Percentiles rank a stretch among this genome's conserved stretches.
Conservation (phyloP, 2,329 filamentous ascomycete genomes). For the Botryosphaeria dothidea region DNA sequence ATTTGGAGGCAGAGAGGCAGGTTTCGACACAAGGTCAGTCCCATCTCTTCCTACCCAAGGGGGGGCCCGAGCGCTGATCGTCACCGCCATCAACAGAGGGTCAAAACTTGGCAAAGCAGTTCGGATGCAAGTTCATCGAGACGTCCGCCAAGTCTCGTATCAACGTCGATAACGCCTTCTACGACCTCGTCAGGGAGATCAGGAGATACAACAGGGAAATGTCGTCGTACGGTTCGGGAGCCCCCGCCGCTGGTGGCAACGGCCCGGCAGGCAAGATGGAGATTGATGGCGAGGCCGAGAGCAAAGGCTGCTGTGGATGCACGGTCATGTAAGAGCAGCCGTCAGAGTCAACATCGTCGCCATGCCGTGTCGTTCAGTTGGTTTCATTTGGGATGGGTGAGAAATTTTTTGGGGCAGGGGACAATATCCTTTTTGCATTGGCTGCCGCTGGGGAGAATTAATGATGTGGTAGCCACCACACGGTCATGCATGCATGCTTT, state of each 20-base stretch:
- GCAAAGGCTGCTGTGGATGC: slow-evolving; percentile 79
- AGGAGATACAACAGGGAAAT: slow-evolving; percentile 98
- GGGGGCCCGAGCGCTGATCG: slow-evolving; percentile 19
- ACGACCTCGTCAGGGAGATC: slow-evolving; percentile 97
- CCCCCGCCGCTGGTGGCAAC: slow-evolving; percentile 57
- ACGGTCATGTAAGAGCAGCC: slow-evolving; percentile 70
- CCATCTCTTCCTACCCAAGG: slow-evolving; percentile 8
- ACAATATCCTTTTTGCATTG: slow-evolving; percentile 18
- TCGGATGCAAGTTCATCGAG: slow-evolving; percentile 98
- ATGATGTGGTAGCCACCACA: slow-evolving; percentile 18
- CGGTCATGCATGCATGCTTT: slow-evolving; percentile 16
- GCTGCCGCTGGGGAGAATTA: slow-evolving; percentile 17
- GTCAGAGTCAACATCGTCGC: neutral
- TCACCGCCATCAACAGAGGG: slow-evolving; percentile 65
- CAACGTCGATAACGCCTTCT: slow-evolving; percentile 98
- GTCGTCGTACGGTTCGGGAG: slow-evolving; percentile 79
- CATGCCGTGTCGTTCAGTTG: neutral
- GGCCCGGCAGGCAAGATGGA: slow-evolving; percentile 73
- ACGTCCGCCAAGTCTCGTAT: slow-evolving; percentile 97
- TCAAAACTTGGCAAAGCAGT: slow-evolving; percentile 78
- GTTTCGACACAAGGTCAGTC: slow-evolving; percentile 85
- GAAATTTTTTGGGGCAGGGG: slow-evolving; percentile 2
- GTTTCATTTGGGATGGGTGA: slow-evolving; percentile 15
- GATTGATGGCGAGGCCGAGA: slow-evolving; percentile 67
- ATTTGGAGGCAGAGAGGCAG: slow-evolving; percentile 89